Base-by-base conservation (phyloP, 139 green algal genomes). In the Micractinium sp. region DNA sequence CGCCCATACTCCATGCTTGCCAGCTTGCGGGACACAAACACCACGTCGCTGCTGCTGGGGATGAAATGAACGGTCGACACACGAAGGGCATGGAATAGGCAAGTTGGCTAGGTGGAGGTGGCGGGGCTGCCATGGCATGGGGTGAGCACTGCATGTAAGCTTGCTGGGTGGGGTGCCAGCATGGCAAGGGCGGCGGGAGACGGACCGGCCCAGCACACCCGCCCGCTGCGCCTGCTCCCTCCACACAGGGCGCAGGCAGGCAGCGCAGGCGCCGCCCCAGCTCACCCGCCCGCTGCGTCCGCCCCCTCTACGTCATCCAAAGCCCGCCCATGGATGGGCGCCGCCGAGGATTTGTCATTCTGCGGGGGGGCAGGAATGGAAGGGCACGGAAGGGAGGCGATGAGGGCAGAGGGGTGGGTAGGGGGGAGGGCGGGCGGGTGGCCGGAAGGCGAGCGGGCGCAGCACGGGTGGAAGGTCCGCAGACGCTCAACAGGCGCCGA, bases 1-100 rank as follows among this genome's bases (percentile, higher is more conserved):
- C 97, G 93, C 78, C 78, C 93, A 85, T 96, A 98, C 91, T 99
- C 97, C 47, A 96, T 88, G n/a, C 89, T 92, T 0, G 93, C 92
- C 25, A 96, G 88, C 71, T 95, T 81, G 27, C 96, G 87, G 20
- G 81, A 92, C 22, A 98, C 91, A 67, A 93, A 94, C 1, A 97
- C 88, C 20, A 14, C 79, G 77, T 94, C 90, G 73, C 77, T 84
- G 25, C 87, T 86, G 87, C 87, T 9, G 39, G 13, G 36, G 36
- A 36, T 19, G 79, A 18, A 3, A 20, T 20, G 31, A 82, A 14
- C 9, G 20, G 36, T 27, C 25, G 36, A 9, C 9, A 16, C 7
- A 9, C 7, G 47, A 56, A 16, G 47, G 47, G 7, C 47, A 16
- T 56, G 47, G 47, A 9, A 9, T 9, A 56, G 47, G 47, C 9